Conservation (phyloP, 2,329 filamentous ascomycete species). For the Didymella sp. region DNA sequence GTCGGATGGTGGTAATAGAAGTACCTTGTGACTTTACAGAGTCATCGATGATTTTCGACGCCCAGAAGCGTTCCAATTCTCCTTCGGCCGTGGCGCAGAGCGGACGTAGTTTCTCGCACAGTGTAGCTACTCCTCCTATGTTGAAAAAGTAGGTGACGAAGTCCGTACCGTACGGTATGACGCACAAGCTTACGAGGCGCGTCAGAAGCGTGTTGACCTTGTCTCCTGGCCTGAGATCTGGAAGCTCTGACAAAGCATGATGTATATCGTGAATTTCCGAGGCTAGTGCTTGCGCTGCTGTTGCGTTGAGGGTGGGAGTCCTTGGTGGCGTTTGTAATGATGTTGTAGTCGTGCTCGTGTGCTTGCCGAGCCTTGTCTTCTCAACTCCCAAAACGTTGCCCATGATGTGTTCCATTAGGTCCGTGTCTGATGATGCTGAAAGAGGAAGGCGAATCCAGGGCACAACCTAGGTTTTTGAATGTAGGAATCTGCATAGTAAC, state of each 20-base stretch:
- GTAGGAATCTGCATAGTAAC: background rate
- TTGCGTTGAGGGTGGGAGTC: conserved; percentile 30
- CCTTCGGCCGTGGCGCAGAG: conserved; percentile 57
- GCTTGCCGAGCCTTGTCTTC: background rate
- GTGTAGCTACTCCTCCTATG: conserved; percentile 37
- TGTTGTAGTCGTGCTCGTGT: conserved; percentile 5
- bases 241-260: conserved; percentile 20
- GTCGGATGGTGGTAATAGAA: background rate
- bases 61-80: conserved; percentile 56
- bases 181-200: conserved; percentile 49
- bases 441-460: rapidly evolving
- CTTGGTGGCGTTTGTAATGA: conserved; percentile 26
- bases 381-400: background rate
- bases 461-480: background rate
- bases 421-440: background rate
- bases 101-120: conserved; percentile 50
- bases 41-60: conserved; percentile 42
- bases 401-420: background rate
- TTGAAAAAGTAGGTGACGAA: conserved; percentile 39
- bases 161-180: conserved; percentile 30
- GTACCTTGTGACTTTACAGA: conserved; percentile 6
- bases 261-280: conserved; percentile 34
- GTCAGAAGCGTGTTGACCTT: conserved; percentile 48
- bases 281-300: conserved; percentile 29
- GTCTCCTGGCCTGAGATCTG: conserved; percentile 41